Base-by-base conservation (phyloP, 768 basidiomycete species). In the Kwoniella sp. region DNA sequence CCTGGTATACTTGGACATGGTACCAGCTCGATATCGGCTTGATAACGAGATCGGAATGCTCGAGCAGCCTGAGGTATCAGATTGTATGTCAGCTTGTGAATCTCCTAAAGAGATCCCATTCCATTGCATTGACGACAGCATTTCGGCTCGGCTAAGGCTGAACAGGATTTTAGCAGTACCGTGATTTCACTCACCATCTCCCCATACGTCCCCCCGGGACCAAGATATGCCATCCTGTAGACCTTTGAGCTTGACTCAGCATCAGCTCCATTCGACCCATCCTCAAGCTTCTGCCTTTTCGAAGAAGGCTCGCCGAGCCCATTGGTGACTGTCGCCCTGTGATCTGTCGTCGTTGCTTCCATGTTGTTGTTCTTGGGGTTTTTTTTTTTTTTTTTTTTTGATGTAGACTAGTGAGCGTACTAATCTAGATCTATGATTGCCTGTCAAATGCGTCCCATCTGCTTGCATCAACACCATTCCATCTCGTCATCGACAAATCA, bases 141-240 rank as follows among this genome's bases (percentile, higher is more conserved):
- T n/a, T n/a, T n/a, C n/a, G n/a, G n/a, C n/a, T n/a, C n/a, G n/a
- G n/a, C n/a, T n/a, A n/a, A n/a, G n/a, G n/a, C n/a, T n/a, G n/a
- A n/a, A n/a, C n/a, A n/a, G n/a, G n/a, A n/a, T n/a, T n/a, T n/a
- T n/a, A n/a, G n/a, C n/a, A n/a, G n/a, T n/a, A n/a, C n/a, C n/a
- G n/a, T n/a, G 40, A 9, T 15, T 9, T 44, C 10, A 61, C 67
- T 60, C 21, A 73, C 76, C 64, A 73, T 71, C 51, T 75, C 69
- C 13, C 76, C 73, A 51, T 77, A 77, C 21, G 76, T 75, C 10
- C 73, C 72, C 9, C 37, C 44, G 25, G 76, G 76, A 46, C 76
- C 76, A 4, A 77, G 68, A 46, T 73, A 77, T 17, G 72, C 74
- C 37, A 73, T 64, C 26, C 8, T 62, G 36, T 50, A 50, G 4